These are phyloP conservation scores for Pneumocystis murina DNA, from an alignment of 1,139 yeast genomes.

Conservation along the genomic window DNA sequence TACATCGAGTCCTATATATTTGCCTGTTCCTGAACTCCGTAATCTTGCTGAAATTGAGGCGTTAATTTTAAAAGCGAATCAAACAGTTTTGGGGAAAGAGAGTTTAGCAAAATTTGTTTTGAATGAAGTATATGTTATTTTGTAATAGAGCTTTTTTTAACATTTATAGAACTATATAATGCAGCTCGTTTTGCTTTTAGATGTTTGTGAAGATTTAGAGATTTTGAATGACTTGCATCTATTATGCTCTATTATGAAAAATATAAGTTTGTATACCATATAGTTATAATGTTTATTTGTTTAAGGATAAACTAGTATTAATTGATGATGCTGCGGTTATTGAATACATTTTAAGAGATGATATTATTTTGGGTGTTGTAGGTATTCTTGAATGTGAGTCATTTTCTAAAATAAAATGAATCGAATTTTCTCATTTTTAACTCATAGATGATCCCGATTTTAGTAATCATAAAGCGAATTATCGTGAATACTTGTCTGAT, in stretches of 20 bases:
- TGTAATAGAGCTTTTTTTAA: not conserved
- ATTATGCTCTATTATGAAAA: slow-evolving; percentile 58
- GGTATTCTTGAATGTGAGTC: slow-evolving; percentile 61
- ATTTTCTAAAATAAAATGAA: slow-evolving; percentile 10
- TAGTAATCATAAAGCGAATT: slow-evolving; percentile 65
- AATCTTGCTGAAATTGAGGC: slow-evolving; percentile 21
- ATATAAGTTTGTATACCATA: slow-evolving; percentile 18
- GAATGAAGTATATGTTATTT: slow-evolving; percentile 22
- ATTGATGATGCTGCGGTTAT: slow-evolving; percentile 58
- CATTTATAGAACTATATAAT: slow-evolving; percentile 31
- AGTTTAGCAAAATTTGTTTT: slow-evolving; percentile 39
- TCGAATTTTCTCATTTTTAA: not conserved
- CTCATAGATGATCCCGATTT: slow-evolving; percentile 55
- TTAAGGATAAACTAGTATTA: slow-evolving; percentile 24
- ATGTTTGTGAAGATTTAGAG: slow-evolving; percentile 38
- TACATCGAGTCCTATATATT: slow-evolving; percentile 5
- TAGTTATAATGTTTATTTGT: not conserved
- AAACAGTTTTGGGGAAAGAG: slow-evolving; percentile 41
- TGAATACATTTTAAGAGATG: slow-evolving; percentile 52
- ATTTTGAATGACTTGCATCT: slow-evolving; percentile 42
- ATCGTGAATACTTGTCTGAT: slow-evolving; percentile 47
- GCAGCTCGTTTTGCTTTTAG: slow-evolving; percentile 39
- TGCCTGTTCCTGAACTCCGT: slow-evolving; percentile 10
- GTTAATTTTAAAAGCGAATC: slow-evolving; percentile 40
- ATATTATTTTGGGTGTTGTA: slow-evolving; percentile 44